A percentile compares a stretch with the other conserved stretches of the same genome.
These are phyloP conservation scores for Thermochaetoides thermophila DNA, from an alignment of 495 filamentous ascomycete genomes.

Conservation along the genomic window DNA sequence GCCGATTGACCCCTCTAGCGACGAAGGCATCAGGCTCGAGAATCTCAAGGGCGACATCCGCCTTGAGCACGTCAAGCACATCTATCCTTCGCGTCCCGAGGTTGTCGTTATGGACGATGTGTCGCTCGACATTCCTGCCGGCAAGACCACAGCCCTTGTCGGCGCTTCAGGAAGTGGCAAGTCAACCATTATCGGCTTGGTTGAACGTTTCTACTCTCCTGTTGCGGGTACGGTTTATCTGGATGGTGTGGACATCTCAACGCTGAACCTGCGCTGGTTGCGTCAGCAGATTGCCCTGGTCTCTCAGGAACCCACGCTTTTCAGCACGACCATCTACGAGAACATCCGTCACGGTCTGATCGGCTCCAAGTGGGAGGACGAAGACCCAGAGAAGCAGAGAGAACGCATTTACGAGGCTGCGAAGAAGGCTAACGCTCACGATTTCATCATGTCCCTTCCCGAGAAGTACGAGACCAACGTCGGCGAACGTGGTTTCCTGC, in stretches of 20 bases:
- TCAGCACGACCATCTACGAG: constrained; percentile 70
- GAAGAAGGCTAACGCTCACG: constrained; percentile 83
- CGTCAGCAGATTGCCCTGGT: constrained; percentile 85
- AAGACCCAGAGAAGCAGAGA: constrained; percentile 45
- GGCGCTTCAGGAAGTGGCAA: constrained; percentile 84
- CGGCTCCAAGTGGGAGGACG: constrained; percentile 61
- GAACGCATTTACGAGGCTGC: constrained; percentile 68
- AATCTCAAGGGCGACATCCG: constrained; percentile 64
- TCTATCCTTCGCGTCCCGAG: constrained; percentile 86
- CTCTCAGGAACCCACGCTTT: constrained; percentile 67
- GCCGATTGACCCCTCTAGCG: constrained; percentile 64
- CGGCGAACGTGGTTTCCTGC: constrained; percentile 81
- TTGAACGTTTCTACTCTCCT: constrained; percentile 87
- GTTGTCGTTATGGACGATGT: constrained; percentile 77
- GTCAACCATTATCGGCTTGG: constrained; percentile 78
- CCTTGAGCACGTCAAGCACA: constrained; percentile 71
- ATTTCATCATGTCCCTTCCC: constrained; percentile 71
- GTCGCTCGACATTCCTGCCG: constrained; percentile 62
- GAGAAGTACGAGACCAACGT: constrained; percentile 91
- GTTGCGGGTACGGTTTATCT: constrained; percentile 64
- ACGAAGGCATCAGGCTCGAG: constrained; percentile 55
- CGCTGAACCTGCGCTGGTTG: constrained; percentile 78
- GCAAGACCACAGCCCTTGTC: constrained; percentile 76
- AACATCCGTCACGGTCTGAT: constrained; percentile 84
- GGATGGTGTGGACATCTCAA: constrained; percentile 70